A percentile compares a stretch with the other conserved stretches of the same genome.
Conservation (phyloP, 768 basidiomycete species). For the Multifurca ochricompacta region DNA sequence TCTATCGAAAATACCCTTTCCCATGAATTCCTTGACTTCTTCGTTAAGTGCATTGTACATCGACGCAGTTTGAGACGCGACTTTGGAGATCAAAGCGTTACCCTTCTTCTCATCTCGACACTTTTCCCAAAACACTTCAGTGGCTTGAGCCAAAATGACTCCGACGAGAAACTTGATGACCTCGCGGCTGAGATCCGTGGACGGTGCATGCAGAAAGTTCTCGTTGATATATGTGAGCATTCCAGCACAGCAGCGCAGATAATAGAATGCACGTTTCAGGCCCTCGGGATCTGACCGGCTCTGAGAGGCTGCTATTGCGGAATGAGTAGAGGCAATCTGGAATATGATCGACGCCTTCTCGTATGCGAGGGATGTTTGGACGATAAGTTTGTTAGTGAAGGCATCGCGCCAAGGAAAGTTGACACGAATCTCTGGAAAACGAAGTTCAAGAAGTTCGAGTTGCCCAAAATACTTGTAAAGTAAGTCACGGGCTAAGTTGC, state of each 20-base stretch:
- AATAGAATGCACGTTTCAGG: slow-evolving; percentile 61
- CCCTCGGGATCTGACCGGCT: slow-evolving; percentile 53
- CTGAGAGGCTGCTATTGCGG: slow-evolving; percentile 80
- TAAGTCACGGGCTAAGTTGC: slow-evolving; percentile 69
- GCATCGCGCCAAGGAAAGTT: slow-evolving; percentile 97
- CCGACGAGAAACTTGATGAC: slow-evolving; percentile 88
- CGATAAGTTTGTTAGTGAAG: slow-evolving; percentile 88
- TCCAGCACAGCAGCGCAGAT: slow-evolving; percentile 82
- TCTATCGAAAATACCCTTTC: slow-evolving; percentile 90
- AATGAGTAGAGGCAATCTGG: slow-evolving; percentile 92
- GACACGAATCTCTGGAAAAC: slow-evolving; percentile 94
- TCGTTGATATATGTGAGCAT: slow-evolving; percentile 99
- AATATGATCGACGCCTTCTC: slow-evolving; percentile 98
- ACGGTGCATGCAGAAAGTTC: slow-evolving; percentile 97
- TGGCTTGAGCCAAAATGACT: slow-evolving; percentile 88
- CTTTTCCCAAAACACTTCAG: slow-evolving; percentile 94
- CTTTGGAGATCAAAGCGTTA: slow-evolving; percentile 68
- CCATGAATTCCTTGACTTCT: slow-evolving; percentile 94
- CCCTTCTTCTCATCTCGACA: slow-evolving; percentile 89
- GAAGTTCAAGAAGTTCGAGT: slow-evolving; percentile 90
- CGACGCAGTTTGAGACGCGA: slow-evolving; percentile 72
- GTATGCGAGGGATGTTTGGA: slow-evolving; percentile 93
- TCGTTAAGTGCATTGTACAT: slow-evolving; percentile 82
- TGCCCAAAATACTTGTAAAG: slow-evolving; percentile 99
- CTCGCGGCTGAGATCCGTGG: slow-evolving; percentile 88